Evolutionary conservation across 1,284 basidiomycete genomes (phyloP), one percentile per base, ranked within the genome.

Genomic region (Austroboletus rostrupii): DNA sequence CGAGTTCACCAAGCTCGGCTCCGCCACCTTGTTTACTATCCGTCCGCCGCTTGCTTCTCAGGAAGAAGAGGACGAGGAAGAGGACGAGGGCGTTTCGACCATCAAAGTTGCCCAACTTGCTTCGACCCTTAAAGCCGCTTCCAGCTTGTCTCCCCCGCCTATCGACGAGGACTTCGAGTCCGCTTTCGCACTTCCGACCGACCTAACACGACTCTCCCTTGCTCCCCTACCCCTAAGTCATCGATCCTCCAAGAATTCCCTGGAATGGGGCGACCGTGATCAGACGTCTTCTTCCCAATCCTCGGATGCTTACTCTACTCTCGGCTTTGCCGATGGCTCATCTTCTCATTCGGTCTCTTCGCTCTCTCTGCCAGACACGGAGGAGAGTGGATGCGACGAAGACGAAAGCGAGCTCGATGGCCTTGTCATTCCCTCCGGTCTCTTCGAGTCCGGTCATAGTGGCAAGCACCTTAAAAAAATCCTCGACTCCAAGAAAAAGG

Each of bases 201-300:
- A 89, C 64, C 77, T 91, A 49, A 87, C 85, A 14, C 82, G 79
- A 58, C 77, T 91, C 39, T 91, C 89, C 23, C 80, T 91, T 43
- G 80, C 83, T 39, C 85, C 87, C 51, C 72, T 85, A 53, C 79
- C 84, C 28, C 77, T 88, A 29, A 78, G 74, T 57, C 85, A 86
- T 61, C 80, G 85, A 45, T 77, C 82, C 11, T 90, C 88, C 50
- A 90, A 89, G 70, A 80, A 80, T 46, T 90, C 88, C 2, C 73
- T 90, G 23, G 87, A 90, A 69, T 90, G 87, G 86, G 84, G 85
- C 32, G 87, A 90, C 70, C 85, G 81, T 65, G 86, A 90, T 60
- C 80, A 87, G 48, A 87, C 87, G 2, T 81, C 78, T 2, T 89
- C 88, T 12, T 90, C 88, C 4, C 84, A 87, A 59, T 90, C 87